phyloP scores from a whole-genome alignment of 2,329 filamentous ascomycete species.

The Pseudovirgaria hyperparasitica region DNA sequence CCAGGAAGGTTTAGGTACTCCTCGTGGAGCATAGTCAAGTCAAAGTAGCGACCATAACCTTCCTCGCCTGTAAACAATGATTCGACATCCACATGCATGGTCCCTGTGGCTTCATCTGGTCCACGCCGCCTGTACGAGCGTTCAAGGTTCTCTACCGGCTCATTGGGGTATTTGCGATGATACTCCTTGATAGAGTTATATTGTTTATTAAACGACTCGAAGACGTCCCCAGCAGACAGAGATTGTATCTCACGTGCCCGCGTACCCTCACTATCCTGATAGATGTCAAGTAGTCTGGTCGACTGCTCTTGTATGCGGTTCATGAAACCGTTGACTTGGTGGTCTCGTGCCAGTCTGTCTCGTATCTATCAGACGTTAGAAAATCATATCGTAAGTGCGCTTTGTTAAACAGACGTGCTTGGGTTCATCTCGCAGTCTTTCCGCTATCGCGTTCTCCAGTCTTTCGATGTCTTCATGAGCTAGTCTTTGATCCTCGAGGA shows the following conservation, averaged over 20 bases:
- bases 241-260: conserved; percentile 70
- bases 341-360: conserved; percentile 78
- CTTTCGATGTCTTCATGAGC: conserved; percentile 95
- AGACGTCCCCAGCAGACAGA: conserved; percentile 72
- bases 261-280: conserved; percentile 62
- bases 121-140: conserved; percentile 69
- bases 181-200: conserved; percentile 71
- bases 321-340: conserved; percentile 79
- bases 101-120: conserved; percentile 48
- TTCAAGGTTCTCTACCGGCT: conserved; percentile 90
- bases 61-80: conserved; percentile 94
- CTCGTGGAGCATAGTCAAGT: conserved; percentile 74
- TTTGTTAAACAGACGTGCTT: conserved; percentile 52
- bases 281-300: conserved; percentile 65
- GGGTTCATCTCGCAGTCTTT: conserved; percentile 79
- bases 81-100: conserved; percentile 59
- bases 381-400: background rate
- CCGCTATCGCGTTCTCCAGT: conserved; percentile 83
- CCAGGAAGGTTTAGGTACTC: conserved; percentile 80
- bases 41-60: conserved; percentile 82
- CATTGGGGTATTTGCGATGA: conserved; percentile 83
- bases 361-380: conserved; percentile 49
- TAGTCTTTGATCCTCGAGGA: conserved; percentile 85
- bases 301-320: conserved; percentile 82
- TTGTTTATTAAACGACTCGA: conserved; percentile 85